Conservation (phyloP, 257 asterid genomes). For the Orobanche coerulescens region DNA sequence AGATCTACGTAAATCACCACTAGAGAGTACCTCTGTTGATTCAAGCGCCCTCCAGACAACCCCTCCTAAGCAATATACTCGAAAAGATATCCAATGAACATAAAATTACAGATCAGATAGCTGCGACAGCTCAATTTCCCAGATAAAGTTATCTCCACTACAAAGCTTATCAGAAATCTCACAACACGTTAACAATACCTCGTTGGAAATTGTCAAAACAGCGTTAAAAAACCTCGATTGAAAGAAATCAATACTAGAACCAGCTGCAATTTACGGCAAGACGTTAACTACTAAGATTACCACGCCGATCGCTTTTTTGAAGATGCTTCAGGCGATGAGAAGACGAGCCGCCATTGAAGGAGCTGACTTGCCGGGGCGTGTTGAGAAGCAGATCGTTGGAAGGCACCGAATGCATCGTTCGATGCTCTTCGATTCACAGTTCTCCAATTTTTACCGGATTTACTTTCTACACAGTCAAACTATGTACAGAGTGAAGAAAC, state of each 20-base stretch:
- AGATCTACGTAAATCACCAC: slow-evolving; percentile 12
- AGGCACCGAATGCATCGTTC: slow-evolving; percentile 93
- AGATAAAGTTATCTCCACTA: slow-evolving; percentile 8
- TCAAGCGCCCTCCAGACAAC: slow-evolving; percentile 4
- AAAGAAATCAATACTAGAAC: slow-evolving; percentile 6
- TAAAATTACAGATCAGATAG: slow-evolving; percentile 12
- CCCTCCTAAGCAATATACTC: neutral
- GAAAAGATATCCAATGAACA: slow-evolving; percentile 20
- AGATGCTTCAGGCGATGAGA: slow-evolving; percentile 73
- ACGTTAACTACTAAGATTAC: slow-evolving; percentile 73
- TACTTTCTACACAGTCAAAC: neutral
- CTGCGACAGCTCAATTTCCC: slow-evolving; percentile 20
- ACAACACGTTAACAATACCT: slow-evolving; percentile 12
- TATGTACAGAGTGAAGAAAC: neutral
- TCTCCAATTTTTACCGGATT: slow-evolving; percentile 23
- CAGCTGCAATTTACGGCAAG: slow-evolving; percentile 10
- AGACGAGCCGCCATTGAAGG: slow-evolving; percentile 48
- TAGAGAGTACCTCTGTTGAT: slow-evolving; percentile 16
- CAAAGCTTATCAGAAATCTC: slow-evolving; percentile 19
- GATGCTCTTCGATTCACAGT: slow-evolving; percentile 64
- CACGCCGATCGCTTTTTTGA: slow-evolving; percentile 62
- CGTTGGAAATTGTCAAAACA: slow-evolving; percentile 25
- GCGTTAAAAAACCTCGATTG: slow-evolving; percentile 19
- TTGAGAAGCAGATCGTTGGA: slow-evolving; percentile 26
- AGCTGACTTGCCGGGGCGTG: slow-evolving; percentile 34